Evolutionary conservation across 2,329 filamentous ascomycete species (phyloP).

Genomic region (Acephala macrosclerotiorum): DNA sequence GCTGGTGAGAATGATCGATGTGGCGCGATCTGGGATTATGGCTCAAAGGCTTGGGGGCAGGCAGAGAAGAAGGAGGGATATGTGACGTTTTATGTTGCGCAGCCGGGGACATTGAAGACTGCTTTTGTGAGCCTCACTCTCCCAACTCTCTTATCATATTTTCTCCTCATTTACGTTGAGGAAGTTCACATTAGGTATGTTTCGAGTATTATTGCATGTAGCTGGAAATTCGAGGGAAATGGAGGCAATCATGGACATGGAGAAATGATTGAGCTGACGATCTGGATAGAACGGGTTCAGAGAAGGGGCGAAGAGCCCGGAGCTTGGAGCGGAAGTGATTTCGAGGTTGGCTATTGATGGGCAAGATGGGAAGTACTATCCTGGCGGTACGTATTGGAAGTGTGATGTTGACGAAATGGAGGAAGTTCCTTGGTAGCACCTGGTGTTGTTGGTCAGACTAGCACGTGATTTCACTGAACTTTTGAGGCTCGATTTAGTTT

Average conservation of each 20-base stretch:
- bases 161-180: no score
- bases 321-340: not conserved
- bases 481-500: no score
- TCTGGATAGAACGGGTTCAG: not conserved
- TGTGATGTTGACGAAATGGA: not conserved
- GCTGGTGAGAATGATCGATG: not conserved
- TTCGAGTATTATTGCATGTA: no score
- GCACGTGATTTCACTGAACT: no score
- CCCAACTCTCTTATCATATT: no score
- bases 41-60: slow-evolving; percentile 1
- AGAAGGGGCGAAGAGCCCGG: not conserved
- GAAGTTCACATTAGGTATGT: no score
- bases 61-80: not conserved
- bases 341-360: not conserved
- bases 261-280: no score
- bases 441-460: not conserved
- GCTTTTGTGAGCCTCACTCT: not conserved
- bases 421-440: not conserved
- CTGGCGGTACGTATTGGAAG: not conserved
- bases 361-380: not conserved
- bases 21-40: not conserved
- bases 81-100: not conserved
- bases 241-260: no score
- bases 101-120: not conserved
- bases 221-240: no score